These are phyloP conservation scores for Pichia sp. DNA, from an alignment of 1,139 yeast genomes.

Conservation along the genomic window DNA sequence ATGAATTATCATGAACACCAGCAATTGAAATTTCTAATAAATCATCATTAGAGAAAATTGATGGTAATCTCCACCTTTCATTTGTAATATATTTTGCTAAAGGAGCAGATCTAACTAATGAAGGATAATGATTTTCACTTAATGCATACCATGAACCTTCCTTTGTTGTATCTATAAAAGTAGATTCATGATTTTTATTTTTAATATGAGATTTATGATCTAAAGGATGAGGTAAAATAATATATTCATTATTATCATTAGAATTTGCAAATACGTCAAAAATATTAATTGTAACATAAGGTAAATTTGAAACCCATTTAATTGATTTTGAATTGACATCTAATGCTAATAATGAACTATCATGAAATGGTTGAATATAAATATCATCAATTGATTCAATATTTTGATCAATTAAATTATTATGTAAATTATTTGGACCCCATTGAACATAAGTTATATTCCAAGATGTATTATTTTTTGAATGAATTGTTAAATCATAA, in stretches of 20 bases:
- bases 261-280: constrained; percentile 56
- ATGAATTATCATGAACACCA: constrained; percentile 30
- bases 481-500: constrained; percentile 55
- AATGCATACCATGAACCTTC: constrained; percentile 82
- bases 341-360: constrained; percentile 60
- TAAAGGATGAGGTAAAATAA: constrained; percentile 63
- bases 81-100: constrained; percentile 49
- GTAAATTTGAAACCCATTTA: constrained; percentile 68
- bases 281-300: constrained; percentile 62
- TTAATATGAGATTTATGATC: constrained; percentile 7
- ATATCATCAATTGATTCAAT: constrained; percentile 57
- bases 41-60: constrained; percentile 31
- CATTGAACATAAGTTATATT: constrained; percentile 83
- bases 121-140: constrained; percentile 71
- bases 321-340: constrained; percentile 63
- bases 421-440: constrained; percentile 88
- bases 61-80: constrained; percentile 36
- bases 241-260: constrained; percentile 27
- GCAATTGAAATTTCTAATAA: constrained; percentile 27
- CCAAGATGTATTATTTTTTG: constrained; percentile 68
- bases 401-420: constrained; percentile 50
- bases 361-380: constrained; percentile 80
- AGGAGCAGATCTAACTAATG: constrained; percentile 76
- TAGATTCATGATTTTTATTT: constrained; percentile 29
- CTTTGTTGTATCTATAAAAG: constrained; percentile 61